Evolutionary conservation across 371 early-diverging fungal species (phyloP).

Genomic region (Mortierella sp.): DNA sequence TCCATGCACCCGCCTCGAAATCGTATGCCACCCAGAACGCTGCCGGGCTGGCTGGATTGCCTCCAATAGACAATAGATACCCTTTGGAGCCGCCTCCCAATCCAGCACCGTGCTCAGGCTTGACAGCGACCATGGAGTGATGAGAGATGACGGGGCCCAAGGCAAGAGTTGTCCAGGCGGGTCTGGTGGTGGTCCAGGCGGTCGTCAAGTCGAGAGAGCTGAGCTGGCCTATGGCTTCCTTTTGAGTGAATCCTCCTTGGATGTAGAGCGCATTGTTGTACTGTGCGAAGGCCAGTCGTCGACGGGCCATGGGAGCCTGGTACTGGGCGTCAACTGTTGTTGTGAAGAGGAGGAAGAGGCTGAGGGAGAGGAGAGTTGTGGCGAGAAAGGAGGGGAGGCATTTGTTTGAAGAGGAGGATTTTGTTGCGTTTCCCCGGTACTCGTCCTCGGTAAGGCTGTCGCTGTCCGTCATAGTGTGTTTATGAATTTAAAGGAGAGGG

Average conservation of each 20-base stretch:
- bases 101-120: slow-evolving; percentile 18
- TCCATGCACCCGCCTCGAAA: slow-evolving; percentile 17
- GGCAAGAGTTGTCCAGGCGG: slow-evolving; percentile 21
- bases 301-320: slow-evolving; percentile 18
- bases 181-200: slow-evolving; percentile 21
- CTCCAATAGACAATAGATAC: slow-evolving; percentile 25
- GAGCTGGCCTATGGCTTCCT: slow-evolving; percentile 13
- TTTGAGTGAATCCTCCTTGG: slow-evolving; percentile 36
- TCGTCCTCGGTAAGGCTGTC: background rate
- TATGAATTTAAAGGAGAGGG: background rate
- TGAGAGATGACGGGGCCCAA: slow-evolving; percentile 27
- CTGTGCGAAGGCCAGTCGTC: slow-evolving; percentile 27
- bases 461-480: background rate
- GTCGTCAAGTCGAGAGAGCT: slow-evolving; percentile 28
- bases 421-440: background rate
- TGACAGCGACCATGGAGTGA: slow-evolving; percentile 23
- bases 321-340: background rate
- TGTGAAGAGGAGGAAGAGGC: background rate
- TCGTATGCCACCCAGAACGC: slow-evolving; percentile 18
- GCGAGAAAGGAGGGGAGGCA: background rate
- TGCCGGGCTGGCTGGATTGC: background rate
- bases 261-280: slow-evolving; percentile 27
- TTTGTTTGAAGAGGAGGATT: too few species aligned
- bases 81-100: slow-evolving; percentile 22
- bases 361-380: background rate